These are phyloP conservation scores for Hypoxylon sp. DNA, from an alignment of 2,329 filamentous ascomycete species.

Conservation along the genomic window DNA sequence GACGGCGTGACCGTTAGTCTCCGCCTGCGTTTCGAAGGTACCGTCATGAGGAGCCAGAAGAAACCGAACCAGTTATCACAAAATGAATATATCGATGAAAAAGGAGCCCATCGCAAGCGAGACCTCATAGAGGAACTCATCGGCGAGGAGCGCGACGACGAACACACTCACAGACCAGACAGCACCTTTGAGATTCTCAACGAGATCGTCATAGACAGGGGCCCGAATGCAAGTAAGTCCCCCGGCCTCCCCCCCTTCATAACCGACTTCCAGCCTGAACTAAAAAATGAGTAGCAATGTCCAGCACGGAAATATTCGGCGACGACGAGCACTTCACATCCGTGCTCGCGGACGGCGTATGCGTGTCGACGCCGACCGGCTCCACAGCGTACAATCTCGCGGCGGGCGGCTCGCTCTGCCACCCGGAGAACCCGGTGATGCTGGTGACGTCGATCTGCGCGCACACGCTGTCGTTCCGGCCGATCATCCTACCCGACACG, in stretches of 20 bases:
- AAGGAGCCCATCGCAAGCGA: slow-evolving; percentile 61
- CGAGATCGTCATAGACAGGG: slow-evolving; percentile 95
- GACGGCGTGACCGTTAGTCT: slow-evolving; percentile 92
- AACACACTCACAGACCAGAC: slow-evolving; percentile 87
- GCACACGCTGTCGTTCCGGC: slow-evolving; percentile 93
- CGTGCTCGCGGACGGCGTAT: slow-evolving; percentile 91
- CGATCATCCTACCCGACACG: slow-evolving; percentile 96
- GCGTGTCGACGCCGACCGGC: slow-evolving; percentile 93
- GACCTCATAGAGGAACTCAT: slow-evolving; percentile 93
- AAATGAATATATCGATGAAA: slow-evolving; percentile 50
- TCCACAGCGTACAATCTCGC: slow-evolving; percentile 97
- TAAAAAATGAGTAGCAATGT: slow-evolving; percentile 77
- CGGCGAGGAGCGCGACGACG: slow-evolving; percentile 86
- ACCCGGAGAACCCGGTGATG: slow-evolving; percentile 97
- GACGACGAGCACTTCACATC: slow-evolving; percentile 97
- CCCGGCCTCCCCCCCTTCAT: not conserved
- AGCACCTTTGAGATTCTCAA: slow-evolving; percentile 92
- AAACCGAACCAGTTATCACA: slow-evolving; percentile 55
- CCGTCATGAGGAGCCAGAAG: slow-evolving; percentile 85
- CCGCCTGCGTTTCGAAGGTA: slow-evolving; percentile 91
- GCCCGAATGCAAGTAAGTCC: slow-evolving; percentile 87
- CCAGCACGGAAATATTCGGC: slow-evolving; percentile 90
- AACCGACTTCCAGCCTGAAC: slow-evolving; percentile 3
- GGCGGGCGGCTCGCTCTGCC: slow-evolving; percentile 93
- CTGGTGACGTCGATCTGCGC: slow-evolving; percentile 94